Evolutionary conservation across 1,284 basidiomycete species (phyloP).

Genomic region (Cutaneotrichosporon sp.): DNA sequence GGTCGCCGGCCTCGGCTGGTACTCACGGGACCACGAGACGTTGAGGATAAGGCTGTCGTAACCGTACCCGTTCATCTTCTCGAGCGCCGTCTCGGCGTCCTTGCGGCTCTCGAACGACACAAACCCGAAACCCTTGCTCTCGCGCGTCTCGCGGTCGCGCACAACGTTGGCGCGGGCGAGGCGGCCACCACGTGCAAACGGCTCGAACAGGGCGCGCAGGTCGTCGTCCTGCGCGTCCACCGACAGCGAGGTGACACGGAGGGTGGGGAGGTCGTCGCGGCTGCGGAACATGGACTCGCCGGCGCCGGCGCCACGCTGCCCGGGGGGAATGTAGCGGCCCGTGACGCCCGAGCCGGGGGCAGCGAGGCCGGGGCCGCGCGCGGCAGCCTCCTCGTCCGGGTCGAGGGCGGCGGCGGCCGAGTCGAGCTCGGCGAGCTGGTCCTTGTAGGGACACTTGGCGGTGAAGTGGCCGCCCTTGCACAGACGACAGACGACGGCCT

Average conservation of each 20-base stretch:
- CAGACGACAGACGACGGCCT: conserved; percentile 88
- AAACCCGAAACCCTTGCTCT: conserved; percentile 72
- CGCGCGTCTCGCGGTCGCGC: conserved; percentile 89
- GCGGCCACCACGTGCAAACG: conserved; percentile 67
- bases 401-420: conserved; percentile 64
- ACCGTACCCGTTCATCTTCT: conserved; percentile 86
- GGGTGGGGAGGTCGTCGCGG: conserved; percentile 91
- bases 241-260: conserved; percentile 96
- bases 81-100: conserved; percentile 82
- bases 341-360: conserved; percentile 27
- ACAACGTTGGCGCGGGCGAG: conserved; percentile 92
- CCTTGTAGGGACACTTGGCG: conserved; percentile 97
- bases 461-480: conserved; percentile 99
- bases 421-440: conserved; percentile 74
- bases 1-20: background rate
- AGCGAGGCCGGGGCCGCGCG: conserved; percentile 25
- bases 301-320: conserved; percentile 59
- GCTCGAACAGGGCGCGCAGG: conserved; percentile 80
- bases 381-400: conserved; percentile 30
- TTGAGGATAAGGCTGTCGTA: conserved; percentile 53
- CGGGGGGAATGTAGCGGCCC: conserved; percentile 89
- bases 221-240: conserved; percentile 95
- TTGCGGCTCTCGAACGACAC: conserved; percentile 87
- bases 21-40: conserved; percentile 48
- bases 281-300: conserved; percentile 76